A percentile compares a stretch with the other conserved stretches of the same genome.
Conservation (phyloP, 768 basidiomycete genomes). For the Amanita rubescens region DNA sequence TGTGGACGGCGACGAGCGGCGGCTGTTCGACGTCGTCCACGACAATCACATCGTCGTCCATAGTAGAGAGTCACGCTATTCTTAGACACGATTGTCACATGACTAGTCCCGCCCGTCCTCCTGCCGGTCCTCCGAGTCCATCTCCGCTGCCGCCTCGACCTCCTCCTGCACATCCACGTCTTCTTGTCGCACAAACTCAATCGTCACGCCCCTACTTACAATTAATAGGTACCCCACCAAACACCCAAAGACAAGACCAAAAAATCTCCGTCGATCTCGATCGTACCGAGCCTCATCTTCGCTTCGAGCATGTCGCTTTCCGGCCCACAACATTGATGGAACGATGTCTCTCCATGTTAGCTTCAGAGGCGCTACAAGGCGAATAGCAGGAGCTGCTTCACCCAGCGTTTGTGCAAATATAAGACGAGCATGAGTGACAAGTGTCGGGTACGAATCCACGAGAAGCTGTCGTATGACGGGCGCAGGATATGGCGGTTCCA, state of each 20-base stretch:
- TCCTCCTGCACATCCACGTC: conserved; percentile 7
- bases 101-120: not conserved
- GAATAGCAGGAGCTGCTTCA: not conserved
- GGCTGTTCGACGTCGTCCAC: conserved; percentile 48
- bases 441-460: conserved; percentile 44
- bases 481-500: conserved; percentile 55
- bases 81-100: conserved; percentile 8
- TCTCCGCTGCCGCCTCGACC: not conserved
- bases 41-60: conserved; percentile 58
- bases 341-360: conserved; percentile 25
- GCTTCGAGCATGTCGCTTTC: conserved; percentile 15
- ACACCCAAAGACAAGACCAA: conserved; percentile 36
- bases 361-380: not conserved
- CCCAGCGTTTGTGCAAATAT: conserved; percentile 23
- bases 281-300: conserved; percentile 41
- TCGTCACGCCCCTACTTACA: conserved; percentile 12
- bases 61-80: conserved; percentile 14
- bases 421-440: conserved; percentile 51
- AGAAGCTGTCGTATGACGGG: conserved; percentile 48
- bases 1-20: conserved; percentile 25
- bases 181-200: conserved; percentile 3
- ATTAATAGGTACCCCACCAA: conserved; percentile 31
- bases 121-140: not conserved
- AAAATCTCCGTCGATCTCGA: conserved; percentile 47
- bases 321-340: conserved; percentile 23